phyloP scores from a whole-genome alignment of 768 basidiomycete species.

The Multifurca ochricompacta region DNA sequence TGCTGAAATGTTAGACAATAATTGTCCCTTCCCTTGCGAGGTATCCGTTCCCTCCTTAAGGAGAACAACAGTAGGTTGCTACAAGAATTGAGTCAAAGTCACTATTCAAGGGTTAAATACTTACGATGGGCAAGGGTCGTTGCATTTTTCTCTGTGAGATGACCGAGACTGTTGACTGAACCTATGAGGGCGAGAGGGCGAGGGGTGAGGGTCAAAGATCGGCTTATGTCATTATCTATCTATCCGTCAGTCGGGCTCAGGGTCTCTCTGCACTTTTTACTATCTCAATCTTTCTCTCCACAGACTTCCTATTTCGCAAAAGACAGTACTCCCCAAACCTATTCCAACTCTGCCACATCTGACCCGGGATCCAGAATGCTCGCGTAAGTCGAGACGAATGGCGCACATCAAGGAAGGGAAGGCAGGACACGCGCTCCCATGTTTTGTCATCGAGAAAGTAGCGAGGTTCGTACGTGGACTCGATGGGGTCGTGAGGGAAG shows the following conservation, averaged over 20 bases:
- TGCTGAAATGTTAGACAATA: constrained; percentile 93
- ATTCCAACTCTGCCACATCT: constrained; percentile 59
- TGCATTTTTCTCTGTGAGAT: constrained; percentile 69
- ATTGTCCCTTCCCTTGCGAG: constrained; percentile 87
- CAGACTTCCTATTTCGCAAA: constrained; percentile 50
- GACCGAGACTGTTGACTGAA: neutral
- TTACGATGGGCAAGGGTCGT: constrained; percentile 40
- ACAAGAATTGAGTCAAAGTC: constrained; percentile 16
- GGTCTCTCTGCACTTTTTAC: neutral
- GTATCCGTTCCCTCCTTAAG: constrained; percentile 94
- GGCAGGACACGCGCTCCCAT: constrained; percentile 81
- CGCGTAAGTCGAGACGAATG: constrained; percentile 69
- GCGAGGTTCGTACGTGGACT: constrained; percentile 64
- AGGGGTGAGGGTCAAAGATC: too few relatives aligned
- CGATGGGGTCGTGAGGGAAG: constrained; percentile 60
- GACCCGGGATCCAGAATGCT: constrained; percentile 72
- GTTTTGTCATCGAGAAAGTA: constrained; percentile 54
- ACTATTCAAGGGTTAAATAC: neutral
- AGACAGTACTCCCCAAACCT: constrained; percentile 89
- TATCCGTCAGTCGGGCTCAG: neutral
- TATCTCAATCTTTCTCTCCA: constrained; percentile 25
- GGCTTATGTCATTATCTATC: constrained; percentile 13
- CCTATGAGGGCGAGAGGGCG: too few relatives aligned
- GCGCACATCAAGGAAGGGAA: constrained; percentile 74
- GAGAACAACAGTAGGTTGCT: constrained; percentile 98